A percentile compares a stretch with the other conserved stretches of the same genome.
Conservation (phyloP, 345 rosid species). For the Lepidium didymum region DNA sequence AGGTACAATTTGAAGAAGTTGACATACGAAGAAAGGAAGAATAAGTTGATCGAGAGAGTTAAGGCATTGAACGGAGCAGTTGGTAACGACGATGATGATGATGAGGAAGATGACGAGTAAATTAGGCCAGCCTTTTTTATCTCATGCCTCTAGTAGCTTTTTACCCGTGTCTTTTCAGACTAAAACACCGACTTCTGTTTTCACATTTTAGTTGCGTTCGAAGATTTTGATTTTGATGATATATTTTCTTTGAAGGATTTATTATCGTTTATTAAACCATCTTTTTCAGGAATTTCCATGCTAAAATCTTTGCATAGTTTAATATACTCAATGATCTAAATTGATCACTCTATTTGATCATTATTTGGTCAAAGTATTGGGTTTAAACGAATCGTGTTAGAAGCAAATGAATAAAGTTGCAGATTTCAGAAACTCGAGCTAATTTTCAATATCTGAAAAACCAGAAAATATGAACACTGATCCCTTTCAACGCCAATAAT, state of each 20-base stretch:
- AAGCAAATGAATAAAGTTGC: too few relatives aligned
- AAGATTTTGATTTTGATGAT: not conserved
- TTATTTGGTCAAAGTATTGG: too few relatives aligned
- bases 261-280: not conserved
- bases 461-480: too few relatives aligned
- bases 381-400: too few relatives aligned
- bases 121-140: not conserved
- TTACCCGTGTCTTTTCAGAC: not conserved
- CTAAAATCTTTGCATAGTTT: too few relatives aligned
- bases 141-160: not conserved
- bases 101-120: constrained; percentile 14
- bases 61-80: constrained; percentile 16
- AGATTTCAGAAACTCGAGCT: too few relatives aligned
- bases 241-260: not conserved
- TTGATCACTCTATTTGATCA: too few relatives aligned
- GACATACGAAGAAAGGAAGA: constrained; percentile 21
- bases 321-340: too few relatives aligned
- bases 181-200: not conserved
- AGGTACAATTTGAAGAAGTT: constrained; percentile 22
- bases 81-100: not conserved
- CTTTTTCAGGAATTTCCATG: not conserved
- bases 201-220: not conserved
- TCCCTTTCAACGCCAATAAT: too few relatives aligned
- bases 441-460: too few relatives aligned
- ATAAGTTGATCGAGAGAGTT: constrained; percentile 15